Base-by-base conservation (phyloP, 345 rosid genomes). In the Salix udensis region DNA sequence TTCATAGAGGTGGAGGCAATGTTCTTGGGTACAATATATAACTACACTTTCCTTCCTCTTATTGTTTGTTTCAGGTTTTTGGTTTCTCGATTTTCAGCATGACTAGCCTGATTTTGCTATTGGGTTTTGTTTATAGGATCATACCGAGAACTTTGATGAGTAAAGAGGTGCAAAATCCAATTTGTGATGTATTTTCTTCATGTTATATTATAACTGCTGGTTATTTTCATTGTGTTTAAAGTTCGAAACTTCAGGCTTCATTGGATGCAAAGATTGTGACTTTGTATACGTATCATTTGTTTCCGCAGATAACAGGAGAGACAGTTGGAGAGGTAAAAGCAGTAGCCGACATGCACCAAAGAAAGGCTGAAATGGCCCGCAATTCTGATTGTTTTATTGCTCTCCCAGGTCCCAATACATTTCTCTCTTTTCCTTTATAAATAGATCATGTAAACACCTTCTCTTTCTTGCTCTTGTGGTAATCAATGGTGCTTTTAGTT, bases 351-450 rank as follows among this genome's bases (percentile, higher is more conserved):
- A 95, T 95, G 98, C 98, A 93, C 80, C 94, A 95, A 84, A 87
- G 98, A 52, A 95, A 95, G 79, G 98, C 98, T 11, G 98, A 95
- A 87, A 95, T 95, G 98, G 96, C 97, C 82, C 83, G 90, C 84
- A 91, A 87, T 82, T 91, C 98, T 11, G 98, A 95, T 81, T 93
- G 98, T 81, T 95, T 95, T 81, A 95, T 95, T 67, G 98, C 98
- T 60, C 78, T 95, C 64, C 98, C 98, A 85, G 98, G 98, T 95
- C 76, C 71, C 65, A 71, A 71, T 76, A 40, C 69, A 55, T 65
- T 55, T 73, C 76, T 52, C 65, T 46, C 46, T 37, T 65, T 26
- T 13, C 9, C 40, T 16, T 5, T 11, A 39, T 34, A 23, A 19
- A 26, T 34, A 24, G 28, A 44, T 39, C 70, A 31, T 7, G 61